Percentiles rank a stretch among this genome's conserved stretches.
phyloP scores from a whole-genome alignment of 345 rosid species.

The Brassica juncea region DNA sequence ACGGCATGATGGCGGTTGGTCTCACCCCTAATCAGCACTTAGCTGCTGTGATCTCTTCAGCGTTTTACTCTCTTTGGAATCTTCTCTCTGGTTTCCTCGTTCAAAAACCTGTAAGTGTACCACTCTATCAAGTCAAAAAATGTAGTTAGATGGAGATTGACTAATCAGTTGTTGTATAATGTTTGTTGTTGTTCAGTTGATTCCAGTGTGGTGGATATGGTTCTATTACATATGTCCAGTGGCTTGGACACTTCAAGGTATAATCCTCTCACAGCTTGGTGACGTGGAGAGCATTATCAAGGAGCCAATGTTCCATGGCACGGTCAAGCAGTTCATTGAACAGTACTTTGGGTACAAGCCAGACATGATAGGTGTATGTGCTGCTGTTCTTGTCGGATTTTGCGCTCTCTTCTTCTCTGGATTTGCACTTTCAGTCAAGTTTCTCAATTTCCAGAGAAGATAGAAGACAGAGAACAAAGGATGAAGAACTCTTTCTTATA shows the following conservation, averaged over 20 bases:
- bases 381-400: conserved; percentile 55
- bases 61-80: conserved; percentile 91
- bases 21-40: conserved; percentile 74
- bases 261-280: conserved; percentile 78
- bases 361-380: conserved; percentile 55
- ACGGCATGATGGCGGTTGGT: conserved; percentile 95
- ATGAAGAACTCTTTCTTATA: background rate
- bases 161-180: background rate
- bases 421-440: conserved; percentile 63
- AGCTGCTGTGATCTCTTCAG: conserved; percentile 86
- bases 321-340: conserved; percentile 66
- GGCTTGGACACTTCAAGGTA: conserved; percentile 82
- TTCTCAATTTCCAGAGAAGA: conserved; percentile 83
- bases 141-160: background rate
- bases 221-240: conserved; percentile 81
- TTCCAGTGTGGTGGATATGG: conserved; percentile 98
- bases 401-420: conserved; percentile 59
- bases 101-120: conserved; percentile 68
- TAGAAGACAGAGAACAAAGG: conserved; percentile 26
- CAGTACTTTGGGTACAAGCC: conserved; percentile 49
- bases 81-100: conserved; percentile 86
- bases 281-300: conserved; percentile 64
- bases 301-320: conserved; percentile 55
- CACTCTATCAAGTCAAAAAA: background rate
- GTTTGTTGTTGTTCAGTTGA: conserved; percentile 45